Evolutionary conservation across 805 yeast genomes (phyloP).

Genomic region (Wickerhamiella shivajii): DNA sequence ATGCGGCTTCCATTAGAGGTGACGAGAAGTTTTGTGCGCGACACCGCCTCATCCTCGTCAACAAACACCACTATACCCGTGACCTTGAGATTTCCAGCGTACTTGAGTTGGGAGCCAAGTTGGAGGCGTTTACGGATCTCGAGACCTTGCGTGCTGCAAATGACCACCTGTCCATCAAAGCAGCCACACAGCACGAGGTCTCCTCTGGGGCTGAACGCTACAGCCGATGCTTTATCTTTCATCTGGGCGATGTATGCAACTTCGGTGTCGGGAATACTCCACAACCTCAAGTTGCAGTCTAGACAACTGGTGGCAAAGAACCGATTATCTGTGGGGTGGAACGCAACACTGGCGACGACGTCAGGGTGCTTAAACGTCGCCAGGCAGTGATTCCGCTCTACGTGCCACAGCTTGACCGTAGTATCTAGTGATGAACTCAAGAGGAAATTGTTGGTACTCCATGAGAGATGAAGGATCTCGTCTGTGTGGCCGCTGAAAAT

Average conservation of each 20-base stretch:
- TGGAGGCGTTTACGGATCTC: slow-evolving; percentile 35
- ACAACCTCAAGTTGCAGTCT: slow-evolving; percentile 59
- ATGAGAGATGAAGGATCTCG: slow-evolving; percentile 61
- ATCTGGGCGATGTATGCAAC: slow-evolving; percentile 48
- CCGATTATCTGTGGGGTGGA: slow-evolving; percentile 77
- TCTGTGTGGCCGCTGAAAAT: slow-evolving; percentile 52
- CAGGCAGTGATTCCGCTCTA: slow-evolving; percentile 47
- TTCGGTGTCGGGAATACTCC: slow-evolving; percentile 68
- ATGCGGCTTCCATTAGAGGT: slow-evolving; percentile 75
- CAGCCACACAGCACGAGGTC: slow-evolving; percentile 56
- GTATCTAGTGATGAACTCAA: slow-evolving; percentile 73
- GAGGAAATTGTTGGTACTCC: slow-evolving; percentile 79
- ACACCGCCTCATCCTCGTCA: slow-evolving; percentile 8
- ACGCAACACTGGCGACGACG: slow-evolving; percentile 64
- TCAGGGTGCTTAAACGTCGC: slow-evolving; percentile 60
- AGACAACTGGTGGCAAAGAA: slow-evolving; percentile 73
- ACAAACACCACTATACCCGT: slow-evolving; percentile 54
- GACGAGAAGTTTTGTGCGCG: slow-evolving; percentile 32
- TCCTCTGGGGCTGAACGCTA: slow-evolving; percentile 54
- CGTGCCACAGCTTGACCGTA: slow-evolving; percentile 75
- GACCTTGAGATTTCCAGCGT: slow-evolving; percentile 39
- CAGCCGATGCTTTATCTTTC: slow-evolving; percentile 57
- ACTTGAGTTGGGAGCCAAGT: slow-evolving; percentile 23
- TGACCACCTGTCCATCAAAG: slow-evolving; percentile 52
- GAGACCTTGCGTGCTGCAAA: slow-evolving; percentile 51